Conservation (phyloP, 2,329 filamentous ascomycete genomes). For the Aureobasidium sp. region DNA sequence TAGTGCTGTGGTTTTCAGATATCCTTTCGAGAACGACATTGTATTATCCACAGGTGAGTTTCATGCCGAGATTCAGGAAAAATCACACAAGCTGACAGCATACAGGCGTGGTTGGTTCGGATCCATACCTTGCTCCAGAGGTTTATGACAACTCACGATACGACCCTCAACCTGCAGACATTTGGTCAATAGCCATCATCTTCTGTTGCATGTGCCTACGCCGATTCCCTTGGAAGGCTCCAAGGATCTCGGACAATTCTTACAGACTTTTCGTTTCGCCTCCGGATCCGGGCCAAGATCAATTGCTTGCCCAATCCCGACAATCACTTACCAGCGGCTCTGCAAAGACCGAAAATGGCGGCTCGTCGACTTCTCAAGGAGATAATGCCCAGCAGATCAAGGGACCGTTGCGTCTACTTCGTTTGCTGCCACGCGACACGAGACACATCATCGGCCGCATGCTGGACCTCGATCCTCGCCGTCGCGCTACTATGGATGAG, state of each 20-base stretch:
- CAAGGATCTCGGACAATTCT: conserved; percentile 83
- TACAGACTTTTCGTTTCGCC: conserved; percentile 87
- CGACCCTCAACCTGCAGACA: conserved; percentile 86
- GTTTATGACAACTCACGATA: conserved; percentile 93
- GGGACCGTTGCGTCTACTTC: conserved; percentile 83
- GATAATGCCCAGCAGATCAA: conserved; percentile 52
- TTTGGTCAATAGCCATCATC: conserved; percentile 97
- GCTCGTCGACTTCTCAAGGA: conserved; percentile 18
- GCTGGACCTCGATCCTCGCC: conserved; percentile 80
- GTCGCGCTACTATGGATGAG: conserved; percentile 76
- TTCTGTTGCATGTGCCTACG: conserved; percentile 98
- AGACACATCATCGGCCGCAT: conserved; percentile 85
- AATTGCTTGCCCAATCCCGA: conserved; percentile 22
- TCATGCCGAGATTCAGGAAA: neutral
- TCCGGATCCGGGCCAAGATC: conserved; percentile 61
- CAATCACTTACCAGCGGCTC: conserved; percentile 23
- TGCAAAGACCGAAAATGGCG: conserved; percentile 18
- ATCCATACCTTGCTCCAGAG: conserved; percentile 93
- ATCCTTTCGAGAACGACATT: conserved; percentile 89
- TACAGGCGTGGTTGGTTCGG: conserved; percentile 71
- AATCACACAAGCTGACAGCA: conserved; percentile 20
- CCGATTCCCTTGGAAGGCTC: conserved; percentile 95
- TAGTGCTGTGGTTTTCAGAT: conserved; percentile 92
- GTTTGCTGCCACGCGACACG: conserved; percentile 81
- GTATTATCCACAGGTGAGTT: conserved; percentile 70